Base-by-base conservation (phyloP, 1,284 basidiomycete genomes). In the Sanghuangporus sanghuang region DNA sequence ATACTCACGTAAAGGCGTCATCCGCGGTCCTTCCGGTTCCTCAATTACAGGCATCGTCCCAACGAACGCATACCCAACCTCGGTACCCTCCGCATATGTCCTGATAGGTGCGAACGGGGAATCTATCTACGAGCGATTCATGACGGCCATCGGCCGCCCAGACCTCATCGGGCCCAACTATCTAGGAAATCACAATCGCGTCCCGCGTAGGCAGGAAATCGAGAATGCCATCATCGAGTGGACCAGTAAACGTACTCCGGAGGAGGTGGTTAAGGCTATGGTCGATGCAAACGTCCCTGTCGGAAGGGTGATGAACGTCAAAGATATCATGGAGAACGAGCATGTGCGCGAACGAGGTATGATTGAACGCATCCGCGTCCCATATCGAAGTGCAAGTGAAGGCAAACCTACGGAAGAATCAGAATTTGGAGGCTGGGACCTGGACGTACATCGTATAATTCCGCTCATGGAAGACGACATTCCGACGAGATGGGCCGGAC, bases 51-150 rank as follows among this genome's bases (percentile, higher is more conserved):
- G 87, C 14, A 87, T 89, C 57, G 86, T 89, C 9, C 86, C 87
- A 0, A 89, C 86, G 3, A 89, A 88, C 68, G 86, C 86, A 2
- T 88, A 86, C 69, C 86, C 86, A 42, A 67, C 78, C 0, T 78
- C 81, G 1, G 67, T 68, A 6, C 71, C 74, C 0, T 81, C 82
- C 0, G 77, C 80, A 1, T 89, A 85, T 70, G 77, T 88, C 61
- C 84, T 89, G 67, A 86, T 89, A 69, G 86, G 86, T 39, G 86
- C 84, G 18, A 89, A 89, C 68, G 85, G 85, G 0, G 87, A 89
- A 71, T 80, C 84, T 1, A 80, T 89, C 69, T 89, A 89, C 75
- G 79, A 75, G 62, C 81, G 84, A 4, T 76, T 89, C 65, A 89
- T 89, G 87, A 71, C 71, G 44, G 77, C 77, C 53, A 82, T 89